A percentile compares a stretch with the other conserved stretches of the same genome.
Evolutionary conservation across 257 asterid genomes (phyloP).

Genomic region (Jasminum sambac): DNA sequence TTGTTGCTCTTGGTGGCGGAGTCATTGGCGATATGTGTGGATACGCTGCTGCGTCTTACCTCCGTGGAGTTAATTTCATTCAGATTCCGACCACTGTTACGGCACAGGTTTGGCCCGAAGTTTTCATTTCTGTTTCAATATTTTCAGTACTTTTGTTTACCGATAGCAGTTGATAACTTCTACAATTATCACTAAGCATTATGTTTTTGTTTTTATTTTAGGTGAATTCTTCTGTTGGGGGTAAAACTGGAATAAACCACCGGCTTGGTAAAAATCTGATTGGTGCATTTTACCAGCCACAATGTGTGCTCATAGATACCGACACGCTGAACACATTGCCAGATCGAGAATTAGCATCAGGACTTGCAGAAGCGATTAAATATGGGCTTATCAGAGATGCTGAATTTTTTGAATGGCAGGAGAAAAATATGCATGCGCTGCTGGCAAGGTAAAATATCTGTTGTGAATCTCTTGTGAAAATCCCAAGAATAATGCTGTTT

Average conservation of each 20-base stretch:
- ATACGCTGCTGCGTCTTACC: constrained; percentile 96
- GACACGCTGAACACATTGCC: constrained; percentile 91
- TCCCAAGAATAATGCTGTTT: constrained; percentile 20
- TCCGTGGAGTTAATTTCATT: constrained; percentile 96
- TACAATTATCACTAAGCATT: constrained; percentile 3
- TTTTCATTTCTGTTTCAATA: constrained; percentile 20
- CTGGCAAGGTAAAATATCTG: constrained; percentile 61
- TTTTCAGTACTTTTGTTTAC: constrained; percentile 13
- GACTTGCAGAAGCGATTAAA: constrained; percentile 91
- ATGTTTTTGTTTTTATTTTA: constrained; percentile 28
- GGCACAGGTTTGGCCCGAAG: constrained; percentile 76
- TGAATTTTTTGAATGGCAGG: constrained; percentile 96
- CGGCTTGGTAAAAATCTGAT: constrained; percentile 93
- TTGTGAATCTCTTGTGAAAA: constrained; percentile 12
- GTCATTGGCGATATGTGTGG: constrained; percentile 99
- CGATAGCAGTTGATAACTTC: neutral
- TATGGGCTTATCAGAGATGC: constrained; percentile 93
- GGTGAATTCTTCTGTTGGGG: constrained; percentile 99
- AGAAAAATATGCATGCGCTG: constrained; percentile 73
- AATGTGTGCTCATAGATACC: constrained; percentile 93
- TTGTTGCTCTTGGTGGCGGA: constrained; percentile 98
- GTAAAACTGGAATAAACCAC: constrained; percentile 98
- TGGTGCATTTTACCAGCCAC: constrained; percentile 98
- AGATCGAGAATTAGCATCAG: constrained; percentile 90
- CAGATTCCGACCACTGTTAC: constrained; percentile 99